Evolutionary conservation across 768 basidiomycete species (phyloP).

Genomic region (Xerocomus brunneocitrinus): DNA sequence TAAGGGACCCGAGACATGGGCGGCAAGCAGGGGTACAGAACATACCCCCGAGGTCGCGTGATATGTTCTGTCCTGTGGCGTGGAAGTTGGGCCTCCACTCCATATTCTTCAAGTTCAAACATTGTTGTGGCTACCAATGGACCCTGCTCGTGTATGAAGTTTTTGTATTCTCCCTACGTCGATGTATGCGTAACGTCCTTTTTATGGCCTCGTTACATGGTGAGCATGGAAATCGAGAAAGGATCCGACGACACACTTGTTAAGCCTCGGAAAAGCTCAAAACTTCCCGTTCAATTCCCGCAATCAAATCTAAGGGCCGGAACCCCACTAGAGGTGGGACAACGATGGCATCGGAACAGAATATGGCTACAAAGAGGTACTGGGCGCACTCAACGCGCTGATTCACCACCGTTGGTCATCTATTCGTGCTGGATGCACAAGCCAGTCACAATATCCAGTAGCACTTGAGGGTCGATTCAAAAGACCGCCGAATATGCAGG

Average conservation of each 20-base stretch:
- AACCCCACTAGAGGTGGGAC: neutral
- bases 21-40: constrained; percentile 28
- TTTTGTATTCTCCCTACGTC: neutral
- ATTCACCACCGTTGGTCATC: neutral
- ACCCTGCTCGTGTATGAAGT: neutral
- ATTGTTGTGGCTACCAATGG: too few species aligned
- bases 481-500: neutral
- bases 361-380: neutral
- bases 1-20: constrained; percentile 31
- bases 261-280: neutral
- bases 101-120: too few species aligned
- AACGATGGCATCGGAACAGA: neutral
- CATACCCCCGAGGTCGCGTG: constrained; percentile 22
- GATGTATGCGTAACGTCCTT: neutral
- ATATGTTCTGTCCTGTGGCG: neutral
- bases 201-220: too few species aligned
- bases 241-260: too few species aligned
- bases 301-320: neutral
- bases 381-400: neutral
- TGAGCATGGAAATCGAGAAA: too few species aligned
- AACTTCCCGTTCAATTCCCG: neutral
- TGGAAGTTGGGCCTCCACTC: too few species aligned
- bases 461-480: too few species aligned
- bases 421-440: too few species aligned
- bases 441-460: too few species aligned